Conservation (phyloP, 352 stramenopile genomes). For the Aphanomyces stellatus region DNA sequence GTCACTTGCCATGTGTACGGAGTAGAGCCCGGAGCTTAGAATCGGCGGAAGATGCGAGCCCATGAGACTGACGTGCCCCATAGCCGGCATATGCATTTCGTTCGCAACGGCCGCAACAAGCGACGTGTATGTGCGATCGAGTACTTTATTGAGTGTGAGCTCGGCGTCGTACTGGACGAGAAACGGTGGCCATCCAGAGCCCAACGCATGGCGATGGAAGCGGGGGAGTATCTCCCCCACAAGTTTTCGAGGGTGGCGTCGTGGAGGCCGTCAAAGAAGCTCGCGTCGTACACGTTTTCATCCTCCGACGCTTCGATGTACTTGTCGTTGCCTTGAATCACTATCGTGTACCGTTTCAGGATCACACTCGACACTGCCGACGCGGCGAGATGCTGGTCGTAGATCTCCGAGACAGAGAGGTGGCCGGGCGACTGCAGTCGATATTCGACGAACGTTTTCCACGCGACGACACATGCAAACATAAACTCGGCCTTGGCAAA, state of each 20-base stretch:
- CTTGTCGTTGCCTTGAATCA: slow-evolving; percentile 15
- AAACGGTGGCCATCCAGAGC: no score
- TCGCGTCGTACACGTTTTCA: not conserved
- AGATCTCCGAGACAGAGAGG: not conserved
- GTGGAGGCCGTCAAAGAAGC: not conserved
- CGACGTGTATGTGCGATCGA: no score
- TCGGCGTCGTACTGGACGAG: not conserved
- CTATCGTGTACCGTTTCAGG: slow-evolving; percentile 8
- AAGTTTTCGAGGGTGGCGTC: not conserved
- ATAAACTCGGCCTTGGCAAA: slow-evolving; percentile 13
- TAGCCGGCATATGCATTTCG: no score
- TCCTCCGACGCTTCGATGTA: slow-evolving; percentile 6
- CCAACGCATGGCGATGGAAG: no score
- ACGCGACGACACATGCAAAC: not conserved
- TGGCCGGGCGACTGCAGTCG: not conserved
- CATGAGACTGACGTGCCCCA: no score
- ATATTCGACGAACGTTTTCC: not conserved
- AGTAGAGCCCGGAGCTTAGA: no score
- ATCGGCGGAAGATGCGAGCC: no score
- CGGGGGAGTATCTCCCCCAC: no score
- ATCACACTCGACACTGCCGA: no score
- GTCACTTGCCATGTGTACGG: no score
- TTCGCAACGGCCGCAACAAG: no score
- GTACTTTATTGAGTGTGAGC: not conserved
- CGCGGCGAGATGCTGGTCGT: not conserved